phyloP scores from a whole-genome alignment of 2,329 filamentous ascomycete genomes.

The Daldinia sp. region DNA sequence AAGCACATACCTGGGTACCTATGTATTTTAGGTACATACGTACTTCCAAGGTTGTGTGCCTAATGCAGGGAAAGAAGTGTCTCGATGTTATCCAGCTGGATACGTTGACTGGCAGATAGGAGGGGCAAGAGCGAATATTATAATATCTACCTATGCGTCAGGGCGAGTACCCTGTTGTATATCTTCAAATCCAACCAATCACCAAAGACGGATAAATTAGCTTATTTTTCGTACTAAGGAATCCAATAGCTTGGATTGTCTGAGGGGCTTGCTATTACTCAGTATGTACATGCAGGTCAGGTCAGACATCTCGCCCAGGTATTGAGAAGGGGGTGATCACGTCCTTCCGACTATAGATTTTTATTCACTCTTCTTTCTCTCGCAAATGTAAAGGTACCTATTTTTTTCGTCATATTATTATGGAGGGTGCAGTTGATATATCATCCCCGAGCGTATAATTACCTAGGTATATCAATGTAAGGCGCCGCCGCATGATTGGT shows the following conservation, averaged over 20 bases:
- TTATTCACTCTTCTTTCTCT: background rate
- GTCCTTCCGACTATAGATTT: background rate
- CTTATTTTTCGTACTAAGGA: background rate
- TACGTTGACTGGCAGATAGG: conserved; percentile 8
- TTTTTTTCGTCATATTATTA: background rate
- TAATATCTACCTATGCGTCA: background rate
- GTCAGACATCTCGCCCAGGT: background rate
- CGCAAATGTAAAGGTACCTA: background rate
- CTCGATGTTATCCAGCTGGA: conserved; percentile 9
- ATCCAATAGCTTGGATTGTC: background rate
- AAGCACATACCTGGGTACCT: background rate
- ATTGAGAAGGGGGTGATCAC: background rate
- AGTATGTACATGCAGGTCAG: too few species aligned
- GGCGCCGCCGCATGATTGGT: background rate
- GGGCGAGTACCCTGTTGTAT: conserved; percentile 8
- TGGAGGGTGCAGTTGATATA: background rate
- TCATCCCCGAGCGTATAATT: background rate
- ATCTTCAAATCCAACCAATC: conserved; percentile 26
- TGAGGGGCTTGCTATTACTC: background rate
- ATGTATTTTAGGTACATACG: too few species aligned
- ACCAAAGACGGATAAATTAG: conserved; percentile 31
- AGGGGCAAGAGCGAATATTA: background rate
- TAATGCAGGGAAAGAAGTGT: background rate
- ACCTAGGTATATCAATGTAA: background rate
- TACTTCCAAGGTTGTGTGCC: too few species aligned